A percentile compares a stretch with the other conserved stretches of the same genome.
Evolutionary conservation across 1,139 yeast genomes (phyloP).

Genomic region (Candida frijolesensis): DNA sequence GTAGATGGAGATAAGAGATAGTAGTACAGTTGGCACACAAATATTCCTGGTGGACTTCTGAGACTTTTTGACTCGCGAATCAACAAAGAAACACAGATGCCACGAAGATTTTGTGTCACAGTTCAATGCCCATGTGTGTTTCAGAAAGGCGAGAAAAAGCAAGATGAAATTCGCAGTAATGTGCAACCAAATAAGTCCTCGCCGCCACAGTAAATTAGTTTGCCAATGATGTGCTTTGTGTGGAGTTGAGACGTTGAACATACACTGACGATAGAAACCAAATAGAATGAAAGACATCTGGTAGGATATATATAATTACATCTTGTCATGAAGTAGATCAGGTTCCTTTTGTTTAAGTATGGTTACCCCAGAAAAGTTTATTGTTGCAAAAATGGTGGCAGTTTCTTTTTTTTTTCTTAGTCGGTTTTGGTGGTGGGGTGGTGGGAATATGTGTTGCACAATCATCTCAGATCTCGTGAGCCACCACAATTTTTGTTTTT

Average conservation of each 20-base stretch:
- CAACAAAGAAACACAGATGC: not conserved
- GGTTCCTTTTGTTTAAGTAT: not conserved
- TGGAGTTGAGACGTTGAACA: not conserved
- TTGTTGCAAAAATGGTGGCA: not conserved
- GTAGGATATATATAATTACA: no score
- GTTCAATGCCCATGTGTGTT: not conserved
- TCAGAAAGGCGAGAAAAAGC: no score
- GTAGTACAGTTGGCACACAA: not conserved
- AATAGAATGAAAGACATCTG: no score
- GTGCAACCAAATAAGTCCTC: not conserved
- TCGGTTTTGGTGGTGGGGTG: not conserved
- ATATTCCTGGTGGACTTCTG: not conserved
- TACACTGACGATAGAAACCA: not conserved
- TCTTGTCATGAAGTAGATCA: not conserved
- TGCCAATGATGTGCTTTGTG: no score
- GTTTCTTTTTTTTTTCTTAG: not conserved
- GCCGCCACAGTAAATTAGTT: not conserved
- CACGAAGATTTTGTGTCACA: not conserved
- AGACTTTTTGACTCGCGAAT: not conserved
- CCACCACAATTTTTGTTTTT: not conserved
- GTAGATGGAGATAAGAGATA: not conserved
- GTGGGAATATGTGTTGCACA: no score
- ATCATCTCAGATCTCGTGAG: conserved; percentile 1
- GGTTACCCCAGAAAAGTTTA: not conserved
- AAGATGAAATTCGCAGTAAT: not conserved